phyloP scores from a whole-genome alignment of 352 stramenopile species.

The Phytophthora sansomeana region DNA sequence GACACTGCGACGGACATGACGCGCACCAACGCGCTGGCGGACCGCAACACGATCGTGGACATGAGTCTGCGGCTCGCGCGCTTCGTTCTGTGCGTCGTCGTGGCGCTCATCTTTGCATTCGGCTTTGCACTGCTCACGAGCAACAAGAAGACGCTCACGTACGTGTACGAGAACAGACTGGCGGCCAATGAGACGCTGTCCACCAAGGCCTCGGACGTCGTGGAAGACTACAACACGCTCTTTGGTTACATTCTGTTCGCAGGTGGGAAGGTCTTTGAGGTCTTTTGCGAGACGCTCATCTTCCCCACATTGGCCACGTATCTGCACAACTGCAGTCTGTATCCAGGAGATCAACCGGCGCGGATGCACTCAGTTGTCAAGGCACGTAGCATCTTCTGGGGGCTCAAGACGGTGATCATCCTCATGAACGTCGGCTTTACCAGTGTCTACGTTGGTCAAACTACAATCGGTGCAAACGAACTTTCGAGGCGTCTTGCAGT shows the following conservation, averaged over 20 bases:
- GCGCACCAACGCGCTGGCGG: constrained; percentile 52
- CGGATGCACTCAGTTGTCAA: constrained; percentile 57
- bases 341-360: constrained; percentile 60
- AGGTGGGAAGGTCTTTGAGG: constrained; percentile 61
- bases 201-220: constrained; percentile 34
- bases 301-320: constrained; percentile 67
- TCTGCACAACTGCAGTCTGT: constrained; percentile 66
- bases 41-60: constrained; percentile 69
- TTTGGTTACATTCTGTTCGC: constrained; percentile 59
- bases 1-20: constrained; percentile 34
- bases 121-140: constrained; percentile 52
- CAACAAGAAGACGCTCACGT: constrained; percentile 43
- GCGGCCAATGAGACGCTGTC: constrained; percentile 31
- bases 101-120: constrained; percentile 49
- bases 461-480: neutral
- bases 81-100: constrained; percentile 48
- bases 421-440: constrained; percentile 71
- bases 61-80: constrained; percentile 56
- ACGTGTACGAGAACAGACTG: constrained; percentile 33
- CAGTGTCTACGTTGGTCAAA: constrained; percentile 65
- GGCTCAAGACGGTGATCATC: constrained; percentile 65
- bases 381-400: constrained; percentile 60
- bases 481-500: constrained; percentile 17
- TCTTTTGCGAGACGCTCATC: constrained; percentile 67
- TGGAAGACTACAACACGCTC: constrained; percentile 58